phyloP scores from a whole-genome alignment of 2,329 filamentous ascomycete species.

The Epichloe uncinata region DNA sequence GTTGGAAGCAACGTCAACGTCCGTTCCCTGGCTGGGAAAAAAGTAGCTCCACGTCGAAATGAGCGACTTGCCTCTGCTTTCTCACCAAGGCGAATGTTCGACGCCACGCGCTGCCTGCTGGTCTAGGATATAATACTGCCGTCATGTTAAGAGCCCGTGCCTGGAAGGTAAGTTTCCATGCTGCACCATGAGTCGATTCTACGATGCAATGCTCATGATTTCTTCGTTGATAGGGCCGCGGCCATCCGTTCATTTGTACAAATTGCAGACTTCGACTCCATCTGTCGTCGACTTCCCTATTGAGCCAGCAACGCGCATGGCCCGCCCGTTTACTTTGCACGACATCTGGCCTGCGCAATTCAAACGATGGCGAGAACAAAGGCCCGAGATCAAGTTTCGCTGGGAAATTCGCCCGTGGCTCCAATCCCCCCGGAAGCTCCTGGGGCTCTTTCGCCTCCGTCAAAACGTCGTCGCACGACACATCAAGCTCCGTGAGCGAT shows the following conservation, averaged over 20 bases:
- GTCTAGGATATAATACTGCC: conserved; percentile 6
- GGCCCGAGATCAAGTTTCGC: conserved; percentile 13
- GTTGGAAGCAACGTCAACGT: not conserved
- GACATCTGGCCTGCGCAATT: conserved; percentile 7
- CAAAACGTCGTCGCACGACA: conserved; percentile 1
- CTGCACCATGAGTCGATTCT: not conserved
- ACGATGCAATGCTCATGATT: conserved; percentile 2
- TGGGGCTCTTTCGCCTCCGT: conserved; percentile 10
- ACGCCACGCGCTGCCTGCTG: not conserved
- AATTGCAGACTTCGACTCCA: conserved; percentile 23
- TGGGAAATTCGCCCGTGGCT: conserved; percentile 11
- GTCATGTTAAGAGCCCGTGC: conserved; percentile 31
- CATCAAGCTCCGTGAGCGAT: conserved; percentile 3
- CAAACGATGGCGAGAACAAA: conserved; percentile 10
- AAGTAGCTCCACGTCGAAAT: not conserved
- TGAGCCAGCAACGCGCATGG: not conserved
- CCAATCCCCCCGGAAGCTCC: conserved; percentile 9
- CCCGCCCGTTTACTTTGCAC: not conserved
- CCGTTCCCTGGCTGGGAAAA: not conserved
- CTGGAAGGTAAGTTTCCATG: conserved; percentile 21
- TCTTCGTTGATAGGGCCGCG: conserved; percentile 18
- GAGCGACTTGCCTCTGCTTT: not conserved
- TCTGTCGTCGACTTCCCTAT: conserved; percentile 11
- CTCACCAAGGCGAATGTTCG: not conserved
- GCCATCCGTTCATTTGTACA: conserved; percentile 27